Evolutionary conservation across 2,329 filamentous ascomycete species (phyloP).

Genomic region (Aspergillus thermomutatus): DNA sequence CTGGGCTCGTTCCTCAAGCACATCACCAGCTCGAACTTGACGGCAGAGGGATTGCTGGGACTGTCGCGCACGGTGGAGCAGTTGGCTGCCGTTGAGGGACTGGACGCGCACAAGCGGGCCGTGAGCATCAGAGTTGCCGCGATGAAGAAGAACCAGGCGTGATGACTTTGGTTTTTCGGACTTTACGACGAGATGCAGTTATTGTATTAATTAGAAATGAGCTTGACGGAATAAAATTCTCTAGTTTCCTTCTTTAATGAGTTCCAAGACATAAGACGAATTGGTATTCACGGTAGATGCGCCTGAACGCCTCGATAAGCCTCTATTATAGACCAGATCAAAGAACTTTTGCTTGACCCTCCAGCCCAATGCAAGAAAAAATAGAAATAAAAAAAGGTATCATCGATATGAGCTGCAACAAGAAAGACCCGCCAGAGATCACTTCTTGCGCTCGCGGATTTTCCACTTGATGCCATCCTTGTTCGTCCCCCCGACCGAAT

Average conservation of each 20-base stretch:
- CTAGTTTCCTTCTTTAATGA: neutral
- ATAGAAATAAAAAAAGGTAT: conserved; percentile 5
- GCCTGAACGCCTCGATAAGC: neutral
- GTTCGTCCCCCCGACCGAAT: conserved; percentile 58
- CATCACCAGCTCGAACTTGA: conserved; percentile 91
- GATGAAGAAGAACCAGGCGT: conserved; percentile 27
- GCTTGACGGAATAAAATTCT: neutral
- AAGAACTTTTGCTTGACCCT: neutral
- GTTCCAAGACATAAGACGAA: neutral
- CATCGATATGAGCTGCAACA: neutral
- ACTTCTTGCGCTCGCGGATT: conserved; percentile 56
- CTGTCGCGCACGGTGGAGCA: conserved; percentile 91
- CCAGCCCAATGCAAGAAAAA: neutral
- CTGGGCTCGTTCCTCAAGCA: conserved; percentile 95
- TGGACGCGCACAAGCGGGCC: conserved; percentile 84
- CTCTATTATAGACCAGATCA: neutral
- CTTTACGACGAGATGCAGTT: neutral
- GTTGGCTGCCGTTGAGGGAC: conserved; percentile 86
- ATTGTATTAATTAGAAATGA: neutral
- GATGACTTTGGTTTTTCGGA: neutral
- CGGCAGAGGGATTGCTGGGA: conserved; percentile 76
- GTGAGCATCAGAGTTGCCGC: conserved; percentile 61
- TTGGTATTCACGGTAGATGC: neutral
- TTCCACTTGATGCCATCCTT: conserved; percentile 65
- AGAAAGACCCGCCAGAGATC: conserved; percentile 4